Percentiles rank a stretch among this genome's conserved stretches.
phyloP scores from a whole-genome alignment of 2,329 filamentous ascomycete genomes.

The Hypoxylon sp. region DNA sequence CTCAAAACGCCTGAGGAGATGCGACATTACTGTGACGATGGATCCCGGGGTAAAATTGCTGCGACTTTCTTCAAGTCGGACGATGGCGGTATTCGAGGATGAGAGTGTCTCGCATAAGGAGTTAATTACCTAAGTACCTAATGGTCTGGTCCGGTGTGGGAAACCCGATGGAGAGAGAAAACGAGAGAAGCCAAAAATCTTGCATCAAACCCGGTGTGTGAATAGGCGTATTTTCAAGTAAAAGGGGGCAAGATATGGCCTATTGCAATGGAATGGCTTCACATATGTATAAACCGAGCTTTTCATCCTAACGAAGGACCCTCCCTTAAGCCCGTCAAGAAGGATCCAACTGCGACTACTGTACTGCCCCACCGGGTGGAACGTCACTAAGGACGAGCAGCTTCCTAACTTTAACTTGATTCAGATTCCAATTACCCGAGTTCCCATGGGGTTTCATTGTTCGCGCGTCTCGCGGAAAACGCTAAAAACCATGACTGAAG shows the following conservation, averaged over 20 bases:
- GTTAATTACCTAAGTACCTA: no score
- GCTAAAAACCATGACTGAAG: slow-evolving; percentile 41
- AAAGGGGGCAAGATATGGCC: background rate
- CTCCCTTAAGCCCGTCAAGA: background rate
- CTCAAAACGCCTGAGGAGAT: background rate
- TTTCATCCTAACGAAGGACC: background rate
- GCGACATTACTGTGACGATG: background rate
- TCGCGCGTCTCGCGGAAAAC: slow-evolving; percentile 18
- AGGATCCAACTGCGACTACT: background rate
- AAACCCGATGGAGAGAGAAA: no score
- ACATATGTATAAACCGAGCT: background rate
- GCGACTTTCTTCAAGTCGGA: background rate
- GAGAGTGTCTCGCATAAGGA: background rate
- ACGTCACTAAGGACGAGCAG: slow-evolving; percentile 19
- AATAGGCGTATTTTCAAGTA: no score
- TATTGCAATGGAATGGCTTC: background rate
- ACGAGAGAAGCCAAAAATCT: background rate
- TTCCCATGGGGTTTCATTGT: slow-evolving; percentile 13
- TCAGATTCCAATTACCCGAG: slow-evolving; percentile 19
- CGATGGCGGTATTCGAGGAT: background rate
- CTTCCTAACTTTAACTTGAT: slow-evolving; percentile 20
- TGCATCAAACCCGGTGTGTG: background rate
- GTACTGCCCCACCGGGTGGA: slow-evolving; percentile 35
- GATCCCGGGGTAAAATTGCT: background rate
- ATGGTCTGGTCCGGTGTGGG: no score